Percentiles rank a stretch among this genome's conserved stretches.
Evolutionary conservation across 805 yeast genomes (phyloP).

Genomic region (Hyphopichia homilentoma): DNA sequence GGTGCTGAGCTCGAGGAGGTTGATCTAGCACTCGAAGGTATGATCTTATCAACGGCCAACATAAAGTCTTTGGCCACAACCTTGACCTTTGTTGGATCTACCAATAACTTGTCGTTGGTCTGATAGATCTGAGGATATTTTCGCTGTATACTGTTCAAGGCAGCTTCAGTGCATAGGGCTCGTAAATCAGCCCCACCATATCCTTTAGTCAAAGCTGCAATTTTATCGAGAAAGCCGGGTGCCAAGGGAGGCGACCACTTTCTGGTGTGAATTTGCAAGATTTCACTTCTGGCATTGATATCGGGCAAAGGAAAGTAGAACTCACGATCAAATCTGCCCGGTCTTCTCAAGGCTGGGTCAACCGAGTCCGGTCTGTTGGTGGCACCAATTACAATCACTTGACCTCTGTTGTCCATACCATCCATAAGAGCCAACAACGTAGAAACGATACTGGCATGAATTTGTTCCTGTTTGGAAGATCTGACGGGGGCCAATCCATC

Average conservation of each 20-base stretch:
- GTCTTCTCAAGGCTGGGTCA: constrained; percentile 96
- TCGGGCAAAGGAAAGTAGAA: constrained; percentile 95
- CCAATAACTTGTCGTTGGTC: constrained; percentile 65
- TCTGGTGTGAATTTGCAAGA: constrained; percentile 78
- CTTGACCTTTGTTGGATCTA: constrained; percentile 66
- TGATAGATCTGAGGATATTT: constrained; percentile 89
- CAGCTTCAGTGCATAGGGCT: constrained; percentile 94
- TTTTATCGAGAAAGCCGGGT: constrained; percentile 52
- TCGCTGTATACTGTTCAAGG: constrained; percentile 85
- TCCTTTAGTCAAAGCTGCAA: constrained; percentile 85
- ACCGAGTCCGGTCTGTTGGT: constrained; percentile 97
- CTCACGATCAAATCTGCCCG: constrained; percentile 96
- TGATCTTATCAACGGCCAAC: constrained; percentile 77
- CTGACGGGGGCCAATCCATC: constrained; percentile 98
- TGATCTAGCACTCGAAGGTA: constrained; percentile 90
- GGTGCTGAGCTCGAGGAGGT: constrained; percentile 72
- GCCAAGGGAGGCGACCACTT: constrained; percentile 81
- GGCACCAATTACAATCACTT: constrained; percentile 96
- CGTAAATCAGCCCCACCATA: constrained; percentile 97
- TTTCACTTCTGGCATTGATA: constrained; percentile 68
- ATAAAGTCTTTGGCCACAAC: constrained; percentile 84
- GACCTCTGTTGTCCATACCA: constrained; percentile 98
- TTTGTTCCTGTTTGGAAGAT: constrained; percentile 96
- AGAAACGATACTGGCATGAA: constrained; percentile 95
- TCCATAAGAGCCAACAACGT: constrained; percentile 95